phyloP scores from a whole-genome alignment of 2,329 filamentous ascomycete genomes.

The Cladosporium sp. region DNA sequence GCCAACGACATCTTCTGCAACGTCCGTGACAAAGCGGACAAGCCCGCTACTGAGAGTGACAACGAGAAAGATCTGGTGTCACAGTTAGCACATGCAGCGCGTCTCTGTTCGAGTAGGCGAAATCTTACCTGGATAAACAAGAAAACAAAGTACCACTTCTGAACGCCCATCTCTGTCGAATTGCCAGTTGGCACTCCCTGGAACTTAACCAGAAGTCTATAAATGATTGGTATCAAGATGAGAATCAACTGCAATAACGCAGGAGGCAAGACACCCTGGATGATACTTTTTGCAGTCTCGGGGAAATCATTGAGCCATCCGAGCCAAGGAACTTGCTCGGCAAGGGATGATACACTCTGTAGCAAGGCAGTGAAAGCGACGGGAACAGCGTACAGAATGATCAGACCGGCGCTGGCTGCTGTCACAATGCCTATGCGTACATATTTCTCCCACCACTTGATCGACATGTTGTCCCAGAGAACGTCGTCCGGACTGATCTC shows the following conservation, averaged over 20 bases:
- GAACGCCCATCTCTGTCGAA: conserved; percentile 74
- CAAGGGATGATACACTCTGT: conserved; percentile 69
- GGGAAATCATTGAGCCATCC: conserved; percentile 62
- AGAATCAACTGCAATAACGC: conserved; percentile 71
- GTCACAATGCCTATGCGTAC: conserved; percentile 64
- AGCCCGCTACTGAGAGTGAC: conserved; percentile 80
- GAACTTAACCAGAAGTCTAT: conserved; percentile 65
- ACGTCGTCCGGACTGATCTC: conserved; percentile 92
- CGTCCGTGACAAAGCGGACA: conserved; percentile 57
- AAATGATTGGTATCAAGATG: conserved; percentile 72
- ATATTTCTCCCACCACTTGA: conserved; percentile 90
- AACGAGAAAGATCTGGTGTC: conserved; percentile 70
- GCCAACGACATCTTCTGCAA: conserved; percentile 60
- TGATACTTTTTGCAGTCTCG: conserved; percentile 55
- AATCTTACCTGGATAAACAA: conserved; percentile 74
- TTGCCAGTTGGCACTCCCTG: conserved; percentile 81
- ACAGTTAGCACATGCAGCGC: neutral
- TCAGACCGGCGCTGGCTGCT: conserved; percentile 63
- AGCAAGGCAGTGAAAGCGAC: conserved; percentile 83
- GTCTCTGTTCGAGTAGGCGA: neutral
- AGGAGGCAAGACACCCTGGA: conserved; percentile 85
- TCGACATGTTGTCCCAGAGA: conserved; percentile 95
- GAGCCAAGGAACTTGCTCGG: conserved; percentile 63
- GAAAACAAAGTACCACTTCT: conserved; percentile 89
- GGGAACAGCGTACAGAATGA: conserved; percentile 84